These are phyloP conservation scores for Geotrichum australiense DNA, from an alignment of 1,139 yeast species.

Conservation along the genomic window DNA sequence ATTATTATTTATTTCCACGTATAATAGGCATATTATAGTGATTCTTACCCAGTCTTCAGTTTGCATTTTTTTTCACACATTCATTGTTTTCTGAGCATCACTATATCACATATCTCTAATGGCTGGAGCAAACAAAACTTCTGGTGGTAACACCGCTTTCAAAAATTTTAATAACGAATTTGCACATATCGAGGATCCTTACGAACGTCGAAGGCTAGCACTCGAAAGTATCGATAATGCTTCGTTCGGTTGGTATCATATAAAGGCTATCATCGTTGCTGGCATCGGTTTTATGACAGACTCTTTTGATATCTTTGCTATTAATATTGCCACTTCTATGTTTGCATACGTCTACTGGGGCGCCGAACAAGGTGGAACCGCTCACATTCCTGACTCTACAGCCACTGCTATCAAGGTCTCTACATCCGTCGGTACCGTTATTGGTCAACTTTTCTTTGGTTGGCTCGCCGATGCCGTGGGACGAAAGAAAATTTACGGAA, in stretches of 20 bases:
- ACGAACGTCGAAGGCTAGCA: constrained; percentile 84
- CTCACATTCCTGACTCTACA: constrained; percentile 58
- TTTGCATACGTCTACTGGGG: constrained; percentile 58
- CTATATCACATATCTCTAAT: too few species aligned
- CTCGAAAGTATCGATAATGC: constrained; percentile 82
- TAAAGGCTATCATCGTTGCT: constrained; percentile 80
- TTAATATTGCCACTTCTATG: constrained; percentile 61
- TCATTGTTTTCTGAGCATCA: too few species aligned
- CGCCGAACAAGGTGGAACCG: constrained; percentile 26
- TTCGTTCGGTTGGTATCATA: constrained; percentile 79
- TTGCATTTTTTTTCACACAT: too few species aligned
- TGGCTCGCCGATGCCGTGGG: constrained; percentile 70
- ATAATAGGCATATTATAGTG: too few species aligned
- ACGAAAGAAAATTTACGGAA: constrained; percentile 80
- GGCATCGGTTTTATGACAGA: constrained; percentile 94
- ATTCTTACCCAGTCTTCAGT: too few species aligned
- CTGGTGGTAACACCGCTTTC: constrained; percentile 86
- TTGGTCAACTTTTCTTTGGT: constrained; percentile 83
- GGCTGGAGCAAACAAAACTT: constrained; percentile 32
- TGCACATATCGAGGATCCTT: constrained; percentile 80
- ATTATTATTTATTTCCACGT: too few species aligned
- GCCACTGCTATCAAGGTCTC: constrained; percentile 73
- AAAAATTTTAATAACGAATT: constrained; percentile 78
- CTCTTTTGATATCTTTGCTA: constrained; percentile 86
- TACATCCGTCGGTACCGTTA: constrained; percentile 50